These are phyloP conservation scores for Vicia faba DNA, from an alignment of 306 rosid species.

Conservation along the genomic window DNA sequence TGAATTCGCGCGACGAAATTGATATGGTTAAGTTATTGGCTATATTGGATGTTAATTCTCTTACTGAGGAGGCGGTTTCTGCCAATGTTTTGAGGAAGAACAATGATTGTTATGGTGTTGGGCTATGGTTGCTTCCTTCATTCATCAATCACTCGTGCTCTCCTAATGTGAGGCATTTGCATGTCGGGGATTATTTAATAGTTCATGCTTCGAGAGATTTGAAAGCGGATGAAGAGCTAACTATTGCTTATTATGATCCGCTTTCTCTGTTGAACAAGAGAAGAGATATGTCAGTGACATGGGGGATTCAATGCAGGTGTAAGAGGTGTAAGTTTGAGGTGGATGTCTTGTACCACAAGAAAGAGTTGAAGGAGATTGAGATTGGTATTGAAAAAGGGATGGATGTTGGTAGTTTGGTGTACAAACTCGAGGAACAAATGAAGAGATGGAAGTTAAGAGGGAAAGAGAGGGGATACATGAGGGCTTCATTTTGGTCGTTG, in stretches of 20 bases:
- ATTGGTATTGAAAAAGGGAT: conserved; percentile 66
- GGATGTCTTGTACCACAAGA: conserved; percentile 39
- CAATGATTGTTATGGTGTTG: conserved; percentile 73
- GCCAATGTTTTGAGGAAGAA: conserved; percentile 74
- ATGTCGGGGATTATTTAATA: conserved; percentile 72
- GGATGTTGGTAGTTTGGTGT: conserved; percentile 60
- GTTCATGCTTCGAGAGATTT: conserved; percentile 84
- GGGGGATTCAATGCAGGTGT: conserved; percentile 79
- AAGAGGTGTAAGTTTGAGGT: conserved; percentile 81
- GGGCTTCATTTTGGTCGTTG: conserved; percentile 77
- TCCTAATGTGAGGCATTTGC: conserved; percentile 76
- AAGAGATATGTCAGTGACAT: conserved; percentile 57
- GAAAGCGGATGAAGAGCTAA: conserved; percentile 82
- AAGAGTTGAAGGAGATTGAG: conserved; percentile 69
- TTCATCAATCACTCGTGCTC: conserved; percentile 82
- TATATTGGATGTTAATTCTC: conserved; percentile 79
- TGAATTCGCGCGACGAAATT: conserved; percentile 28
- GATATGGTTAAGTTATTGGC: conserved; percentile 57
- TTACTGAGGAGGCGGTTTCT: conserved; percentile 66
- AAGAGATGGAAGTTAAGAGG: conserved; percentile 69
- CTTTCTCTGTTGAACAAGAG: conserved; percentile 54
- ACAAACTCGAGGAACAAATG: conserved; percentile 75
- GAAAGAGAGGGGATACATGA: conserved; percentile 66
- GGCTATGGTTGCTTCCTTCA: conserved; percentile 75
- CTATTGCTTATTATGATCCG: conserved; percentile 67